Conservation (phyloP, 2,329 filamentous ascomycete species). For the Ascochyta viciae-villosae region DNA sequence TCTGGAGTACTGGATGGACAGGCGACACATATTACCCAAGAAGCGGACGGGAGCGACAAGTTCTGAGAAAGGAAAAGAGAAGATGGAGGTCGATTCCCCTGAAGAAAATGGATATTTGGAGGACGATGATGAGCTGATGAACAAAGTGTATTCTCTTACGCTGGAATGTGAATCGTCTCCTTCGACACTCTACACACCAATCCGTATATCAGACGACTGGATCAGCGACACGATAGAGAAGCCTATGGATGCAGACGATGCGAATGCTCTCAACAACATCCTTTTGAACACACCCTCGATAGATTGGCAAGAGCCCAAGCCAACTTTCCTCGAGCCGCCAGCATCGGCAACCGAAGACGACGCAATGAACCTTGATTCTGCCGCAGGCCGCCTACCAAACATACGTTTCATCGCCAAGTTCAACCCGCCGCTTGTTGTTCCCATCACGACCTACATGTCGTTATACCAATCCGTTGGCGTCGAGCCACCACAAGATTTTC, state of each 20-base stretch:
- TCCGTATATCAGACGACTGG: constrained; percentile 77
- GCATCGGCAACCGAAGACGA: constrained; percentile 53
- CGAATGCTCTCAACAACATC: constrained; percentile 49
- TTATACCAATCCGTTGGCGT: constrained; percentile 66
- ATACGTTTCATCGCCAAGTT: constrained; percentile 78
- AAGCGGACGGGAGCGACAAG: constrained; percentile 33
- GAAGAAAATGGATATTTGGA: constrained; percentile 30
- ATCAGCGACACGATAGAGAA: constrained; percentile 73
- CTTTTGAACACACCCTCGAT: constrained; percentile 55
- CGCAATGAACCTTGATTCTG: constrained; percentile 63
- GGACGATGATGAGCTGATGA: constrained; percentile 49
- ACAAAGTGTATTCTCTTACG: constrained; percentile 69
- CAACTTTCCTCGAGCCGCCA: constrained; percentile 58
- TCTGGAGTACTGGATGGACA: constrained; percentile 79
- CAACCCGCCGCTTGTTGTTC: constrained; percentile 75
- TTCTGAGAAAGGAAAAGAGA: constrained; percentile 47
- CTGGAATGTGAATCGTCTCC: constrained; percentile 67
- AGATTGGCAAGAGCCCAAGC: constrained; percentile 77
- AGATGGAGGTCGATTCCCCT: constrained; percentile 45
- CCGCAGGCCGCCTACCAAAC: constrained; percentile 66
- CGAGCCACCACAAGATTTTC: constrained; percentile 64
- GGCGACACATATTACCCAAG: constrained; percentile 55
- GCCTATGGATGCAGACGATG: constrained; percentile 47
- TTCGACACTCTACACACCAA: constrained; percentile 61
- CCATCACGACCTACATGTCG: constrained; percentile 67